phyloP scores from a whole-genome alignment of 805 yeast species.

The Nakazawaea wickerhamii region DNA sequence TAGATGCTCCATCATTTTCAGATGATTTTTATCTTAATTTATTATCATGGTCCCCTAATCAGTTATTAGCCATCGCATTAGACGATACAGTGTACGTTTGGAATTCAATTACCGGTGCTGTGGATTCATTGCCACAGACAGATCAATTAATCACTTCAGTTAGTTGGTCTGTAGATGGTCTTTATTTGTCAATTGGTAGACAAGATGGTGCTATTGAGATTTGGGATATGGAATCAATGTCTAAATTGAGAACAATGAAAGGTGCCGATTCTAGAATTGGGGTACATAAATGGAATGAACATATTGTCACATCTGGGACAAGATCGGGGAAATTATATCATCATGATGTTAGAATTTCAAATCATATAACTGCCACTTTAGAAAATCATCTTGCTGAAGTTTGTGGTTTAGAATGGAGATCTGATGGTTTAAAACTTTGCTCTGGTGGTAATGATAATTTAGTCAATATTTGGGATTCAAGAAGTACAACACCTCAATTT shows the following conservation, averaged over 20 bases:
- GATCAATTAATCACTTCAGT: constrained; percentile 61
- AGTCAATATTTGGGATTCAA: constrained; percentile 89
- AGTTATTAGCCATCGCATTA: constrained; percentile 82
- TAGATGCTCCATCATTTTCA: constrained; percentile 92
- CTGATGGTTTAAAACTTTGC: constrained; percentile 81
- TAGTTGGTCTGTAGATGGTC: constrained; percentile 89
- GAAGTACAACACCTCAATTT: constrained; percentile 63
- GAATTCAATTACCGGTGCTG: constrained; percentile 84
- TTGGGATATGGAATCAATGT: constrained; percentile 82
- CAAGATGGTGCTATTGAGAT: constrained; percentile 83
- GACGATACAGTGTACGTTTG: constrained; percentile 82
- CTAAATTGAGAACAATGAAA: constrained; percentile 74
- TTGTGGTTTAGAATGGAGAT: constrained; percentile 84
- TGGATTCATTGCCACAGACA: constrained; percentile 59
- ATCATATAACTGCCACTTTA: constrained; percentile 60
- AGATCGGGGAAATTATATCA: constrained; percentile 78
- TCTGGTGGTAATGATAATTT: constrained; percentile 94
- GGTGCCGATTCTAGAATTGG: constrained; percentile 76
- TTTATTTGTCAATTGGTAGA: constrained; percentile 77
- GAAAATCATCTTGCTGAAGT: constrained; percentile 80
- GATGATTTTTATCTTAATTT: constrained; percentile 91
- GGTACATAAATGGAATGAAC: constrained; percentile 79
- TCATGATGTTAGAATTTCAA: constrained; percentile 83
- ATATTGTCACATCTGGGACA: constrained; percentile 80
- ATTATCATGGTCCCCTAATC: constrained; percentile 80